Evolutionary conservation across 1,284 basidiomycete genomes (phyloP), one percentile per base, ranked within the genome.

Genomic region (Ustilago trichophora): DNA sequence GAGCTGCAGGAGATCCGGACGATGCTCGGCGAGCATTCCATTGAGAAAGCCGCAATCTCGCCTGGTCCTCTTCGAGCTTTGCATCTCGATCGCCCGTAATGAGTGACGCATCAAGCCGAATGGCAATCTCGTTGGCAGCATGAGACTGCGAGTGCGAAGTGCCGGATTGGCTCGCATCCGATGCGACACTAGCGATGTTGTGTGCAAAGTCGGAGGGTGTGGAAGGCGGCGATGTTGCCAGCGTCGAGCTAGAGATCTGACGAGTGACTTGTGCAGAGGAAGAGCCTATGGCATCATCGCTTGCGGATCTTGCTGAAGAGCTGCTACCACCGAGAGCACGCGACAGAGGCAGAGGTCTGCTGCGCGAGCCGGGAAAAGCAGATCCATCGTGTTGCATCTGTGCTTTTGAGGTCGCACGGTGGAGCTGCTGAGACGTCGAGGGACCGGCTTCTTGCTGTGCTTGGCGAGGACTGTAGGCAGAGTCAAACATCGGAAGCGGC

Each of bases 21-120:
- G 36, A 49, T 12, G 29, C 36, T 13, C 50, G 38, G 11, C 34
- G 26, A 0, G 53, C 44, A 10, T 26, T 55, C 66, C 66, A 69
- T 12, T 50, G 38, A 0, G 47, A 42, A 6, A 69, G 32, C 10
- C 41, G 18, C 4, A 45, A 31, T 15, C 44, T 40, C 5, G 66
- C 66, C 33, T 40, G 31, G 5, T 59, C 47, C 32, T 69, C 66
- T 26, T 69, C 66, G 12, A 51, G 21, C 37, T 69, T 59, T 13
- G 66, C 66, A 31, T 64, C 49, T 0, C 51, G 42, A 27, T 69
- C 47, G 11, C 66, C 66, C 1, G 36, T 57, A 24, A 68, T 54
- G 31, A 68, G 33, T 3, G 53, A 54, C 7, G 65, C 31, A 12
- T 58, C 58, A 7, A 62, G 32, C 15, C 29, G 36, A 19, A 68